A percentile compares a stretch with the other conserved stretches of the same genome.
Conservation (phyloP, 1,139 yeast species). For the Hansenula sp. region DNA sequence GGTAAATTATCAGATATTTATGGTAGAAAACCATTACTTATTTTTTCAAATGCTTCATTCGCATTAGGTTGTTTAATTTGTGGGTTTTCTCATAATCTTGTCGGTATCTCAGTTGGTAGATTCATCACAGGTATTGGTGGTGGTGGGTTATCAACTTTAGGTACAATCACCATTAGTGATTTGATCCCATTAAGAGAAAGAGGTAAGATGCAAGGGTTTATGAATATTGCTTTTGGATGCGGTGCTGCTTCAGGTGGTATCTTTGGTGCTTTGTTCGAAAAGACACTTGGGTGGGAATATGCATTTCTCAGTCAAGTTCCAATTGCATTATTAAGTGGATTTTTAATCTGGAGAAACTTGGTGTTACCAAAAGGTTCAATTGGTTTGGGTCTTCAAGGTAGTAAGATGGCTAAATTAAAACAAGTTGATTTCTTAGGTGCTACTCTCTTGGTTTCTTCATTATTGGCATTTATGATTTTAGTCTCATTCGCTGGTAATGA, state of each 20-base stretch:
- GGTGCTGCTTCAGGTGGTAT: constrained; percentile 74
- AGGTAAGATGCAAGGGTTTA: constrained; percentile 59
- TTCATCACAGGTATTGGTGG: constrained; percentile 63
- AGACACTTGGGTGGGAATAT: constrained; percentile 77
- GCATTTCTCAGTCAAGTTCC: constrained; percentile 64
- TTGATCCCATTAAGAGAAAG: constrained; percentile 53
- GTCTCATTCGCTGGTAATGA: constrained; percentile 61
- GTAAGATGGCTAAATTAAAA: constrained; percentile 36
- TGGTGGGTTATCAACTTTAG: constrained; percentile 55
- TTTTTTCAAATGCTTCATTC: constrained; percentile 45
- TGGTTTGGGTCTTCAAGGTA: constrained; percentile 24
- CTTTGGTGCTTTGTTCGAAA: constrained; percentile 52
- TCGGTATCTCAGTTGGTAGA: constrained; percentile 64
- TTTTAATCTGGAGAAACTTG: constrained; percentile 29
- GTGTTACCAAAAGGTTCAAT: constrained; percentile 37
- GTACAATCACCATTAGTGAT: constrained; percentile 54
- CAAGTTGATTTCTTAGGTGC: constrained; percentile 72
- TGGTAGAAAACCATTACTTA: constrained; percentile 59
- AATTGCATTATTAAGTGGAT: constrained; percentile 46
- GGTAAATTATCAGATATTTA: constrained; percentile 85
- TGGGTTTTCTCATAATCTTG: constrained; percentile 43
- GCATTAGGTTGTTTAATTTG: constrained; percentile 53
- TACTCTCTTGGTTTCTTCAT: constrained; percentile 47
- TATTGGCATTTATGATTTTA: constrained; percentile 50
- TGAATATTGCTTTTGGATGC: constrained; percentile 59